A percentile compares a stretch with the other conserved stretches of the same genome.
Evolutionary conservation across 345 rosid genomes (phyloP).

Genomic region (Eutrema yunnanense): DNA sequence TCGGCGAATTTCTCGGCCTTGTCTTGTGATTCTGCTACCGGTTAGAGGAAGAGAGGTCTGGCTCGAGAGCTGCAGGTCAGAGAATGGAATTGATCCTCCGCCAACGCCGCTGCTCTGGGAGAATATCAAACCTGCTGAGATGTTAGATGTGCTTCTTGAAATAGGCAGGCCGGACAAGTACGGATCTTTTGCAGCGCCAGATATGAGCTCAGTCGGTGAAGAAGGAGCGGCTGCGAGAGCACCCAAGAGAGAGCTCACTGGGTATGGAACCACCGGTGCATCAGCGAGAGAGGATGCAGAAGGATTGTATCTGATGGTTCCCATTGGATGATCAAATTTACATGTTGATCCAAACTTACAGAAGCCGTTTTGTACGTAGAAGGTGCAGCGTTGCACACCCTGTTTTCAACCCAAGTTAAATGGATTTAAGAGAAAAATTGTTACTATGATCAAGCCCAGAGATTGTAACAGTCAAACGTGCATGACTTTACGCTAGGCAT

Average conservation of each 20-base stretch:
- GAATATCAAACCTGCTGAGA: constrained; percentile 65
- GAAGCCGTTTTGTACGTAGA: constrained; percentile 56
- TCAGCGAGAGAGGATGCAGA: constrained; percentile 86
- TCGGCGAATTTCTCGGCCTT: constrained; percentile 61
- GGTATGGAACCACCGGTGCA: constrained; percentile 80
- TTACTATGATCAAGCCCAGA: not conserved
- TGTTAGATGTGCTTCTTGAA: constrained; percentile 53
- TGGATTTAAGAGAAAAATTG: not conserved
- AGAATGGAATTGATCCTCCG: constrained; percentile 46
- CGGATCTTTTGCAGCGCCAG: constrained; percentile 53
- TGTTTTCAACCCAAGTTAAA: constrained; percentile 19
- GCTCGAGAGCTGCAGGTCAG: constrained; percentile 67
- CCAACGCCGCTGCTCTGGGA: constrained; percentile 46
- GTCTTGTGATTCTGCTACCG: constrained; percentile 63
- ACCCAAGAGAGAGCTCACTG: constrained; percentile 66
- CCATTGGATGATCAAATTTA: constrained; percentile 82
- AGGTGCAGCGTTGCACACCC: constrained; percentile 60
- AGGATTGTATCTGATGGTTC: constrained; percentile 70
- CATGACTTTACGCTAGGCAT: not conserved
- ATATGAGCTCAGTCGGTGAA: constrained; percentile 50
- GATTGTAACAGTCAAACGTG: not conserved
- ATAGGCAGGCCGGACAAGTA: constrained; percentile 46
- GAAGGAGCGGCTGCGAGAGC: constrained; percentile 45
- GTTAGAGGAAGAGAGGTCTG: constrained; percentile 61
- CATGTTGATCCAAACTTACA: constrained; percentile 69